Base-by-base conservation (phyloP, 108 stramenopile species). In the Seminavis robusta region DNA sequence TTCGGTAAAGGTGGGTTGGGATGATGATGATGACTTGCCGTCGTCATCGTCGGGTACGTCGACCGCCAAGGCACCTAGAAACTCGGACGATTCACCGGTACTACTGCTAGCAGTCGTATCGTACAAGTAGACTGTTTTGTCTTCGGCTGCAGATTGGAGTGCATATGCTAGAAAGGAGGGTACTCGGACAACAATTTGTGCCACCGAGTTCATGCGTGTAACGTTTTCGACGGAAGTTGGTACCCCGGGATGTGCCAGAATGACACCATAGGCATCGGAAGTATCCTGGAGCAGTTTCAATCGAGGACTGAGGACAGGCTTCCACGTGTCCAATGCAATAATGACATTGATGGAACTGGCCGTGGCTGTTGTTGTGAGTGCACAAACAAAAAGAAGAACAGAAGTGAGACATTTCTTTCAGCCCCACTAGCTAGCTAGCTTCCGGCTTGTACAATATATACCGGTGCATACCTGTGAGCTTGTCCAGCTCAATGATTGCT, bases 221-320 rank as follows among this genome's bases (percentile, higher is more conserved):
- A 58, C 56, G 57, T 11, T 39, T 56, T 19, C 11, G 31, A 9
- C 15, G 49, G 9, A 21, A 56, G 13, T 9, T 24, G 23, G 3
- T n/a, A 51, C 23, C 8, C 67, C 67, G 1, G 67, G 67, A 46
- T 68, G 67, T 32, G 53, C 33, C 16, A 68, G 59, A n/a, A 68
- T 10, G 10, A 68, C 59, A 24, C 44, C 45, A 28, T 52, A 65
- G 5, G 56, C 24, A 25, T 32, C 28, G 0, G 43, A 39, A 13
- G 51, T 52, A 45, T 60, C 67, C 33, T 60, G 50, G 1, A 60
- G 50, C n/a, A 60, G 59, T 28, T 30, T 29, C 16, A 60, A n/a
- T n/a, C n/a, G n/a, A n/a, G n/a, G n/a, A n/a, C n/a, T n/a, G n/a
- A n/a, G n/a, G n/a, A n/a, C n/a, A n/a, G n/a, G n/a, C n/a, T n/a